Conservation (phyloP, 495 filamentous ascomycete species). For the Neurospora sublineolata region DNA sequence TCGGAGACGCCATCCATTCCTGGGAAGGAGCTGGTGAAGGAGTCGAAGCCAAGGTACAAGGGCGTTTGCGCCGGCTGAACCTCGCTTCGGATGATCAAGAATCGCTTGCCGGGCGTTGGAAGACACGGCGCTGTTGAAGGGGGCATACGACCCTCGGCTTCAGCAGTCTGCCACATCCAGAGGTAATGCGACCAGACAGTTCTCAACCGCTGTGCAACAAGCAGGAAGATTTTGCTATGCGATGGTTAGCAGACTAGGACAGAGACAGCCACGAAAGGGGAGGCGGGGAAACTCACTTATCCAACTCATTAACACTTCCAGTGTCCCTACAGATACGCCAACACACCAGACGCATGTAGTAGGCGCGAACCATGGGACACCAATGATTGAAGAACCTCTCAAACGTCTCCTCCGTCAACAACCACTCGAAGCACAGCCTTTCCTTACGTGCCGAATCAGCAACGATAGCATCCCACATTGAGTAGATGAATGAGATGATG, state of each 20-base stretch:
- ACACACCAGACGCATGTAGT: constrained; percentile 86
- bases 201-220: constrained; percentile 57
- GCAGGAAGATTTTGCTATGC: constrained; percentile 54
- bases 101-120: constrained; percentile 80
- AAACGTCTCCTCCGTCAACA: constrained; percentile 69
- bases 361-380: constrained; percentile 96
- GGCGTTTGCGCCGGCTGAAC: constrained; percentile 43
- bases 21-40: constrained; percentile 16
- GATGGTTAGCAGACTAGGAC: constrained; percentile 1
- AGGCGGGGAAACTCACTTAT: constrained; percentile 51
- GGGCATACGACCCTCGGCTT: constrained; percentile 39
- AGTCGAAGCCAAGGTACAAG: constrained; percentile 30
- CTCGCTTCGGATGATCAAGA: constrained; percentile 88
- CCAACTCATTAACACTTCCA: constrained; percentile 51
- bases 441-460: constrained; percentile 58
- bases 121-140: constrained; percentile 74
- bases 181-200: constrained; percentile 71
- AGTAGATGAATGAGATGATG: constrained; percentile 75
- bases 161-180: constrained; percentile 54
- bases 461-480: constrained; percentile 65
- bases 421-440: constrained; percentile 62
- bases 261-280: neutral
- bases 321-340: constrained; percentile 82
- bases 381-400: constrained; percentile 86
- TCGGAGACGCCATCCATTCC: neutral